These are phyloP conservation scores for Athelia psychrophila DNA, from an alignment of 1,284 basidiomycete species.

Conservation along the genomic window DNA sequence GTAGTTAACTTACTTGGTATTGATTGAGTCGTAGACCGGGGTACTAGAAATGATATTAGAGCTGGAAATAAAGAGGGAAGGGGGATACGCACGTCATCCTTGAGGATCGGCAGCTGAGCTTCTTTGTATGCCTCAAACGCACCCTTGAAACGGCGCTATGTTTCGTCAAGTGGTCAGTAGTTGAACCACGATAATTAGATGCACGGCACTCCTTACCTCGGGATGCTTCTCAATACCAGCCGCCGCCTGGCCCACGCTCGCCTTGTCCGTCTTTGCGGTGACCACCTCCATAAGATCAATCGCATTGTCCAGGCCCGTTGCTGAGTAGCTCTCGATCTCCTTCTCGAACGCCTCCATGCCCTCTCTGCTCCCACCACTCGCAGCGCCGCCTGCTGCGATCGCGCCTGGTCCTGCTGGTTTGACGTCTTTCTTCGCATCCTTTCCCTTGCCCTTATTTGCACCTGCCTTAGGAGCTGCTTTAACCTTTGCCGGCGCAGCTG, in stretches of 20 bases:
- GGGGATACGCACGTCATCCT: conserved; percentile 56
- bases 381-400: conserved; percentile 67
- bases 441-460: conserved; percentile 46
- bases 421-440: conserved; percentile 6
- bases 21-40: conserved; percentile 84
- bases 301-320: conserved; percentile 90
- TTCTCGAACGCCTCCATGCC: conserved; percentile 30
- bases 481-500: conserved; percentile 56
- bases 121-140: conserved; percentile 94
- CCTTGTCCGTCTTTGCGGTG: conserved; percentile 91
- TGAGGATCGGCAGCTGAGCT: conserved; percentile 77
- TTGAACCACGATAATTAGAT: conserved; percentile 7
- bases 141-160: conserved; percentile 83
- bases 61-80: conserved; percentile 4
- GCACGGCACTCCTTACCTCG: conserved; percentile 57
- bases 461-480: conserved; percentile 69
- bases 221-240: conserved; percentile 90
- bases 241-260: conserved; percentile 80
- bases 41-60: conserved; percentile 42
- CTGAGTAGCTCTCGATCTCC: conserved; percentile 69
- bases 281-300: conserved; percentile 89
- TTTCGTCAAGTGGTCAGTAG: not conserved
- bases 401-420: conserved; percentile 75
- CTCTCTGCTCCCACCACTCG: conserved; percentile 24
- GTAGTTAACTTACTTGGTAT: conserved; percentile 60